Percentiles rank a stretch among this genome's conserved stretches.
Conservation (phyloP, 2,329 filamentous ascomycete species). For the Fusarium tuaranense region DNA sequence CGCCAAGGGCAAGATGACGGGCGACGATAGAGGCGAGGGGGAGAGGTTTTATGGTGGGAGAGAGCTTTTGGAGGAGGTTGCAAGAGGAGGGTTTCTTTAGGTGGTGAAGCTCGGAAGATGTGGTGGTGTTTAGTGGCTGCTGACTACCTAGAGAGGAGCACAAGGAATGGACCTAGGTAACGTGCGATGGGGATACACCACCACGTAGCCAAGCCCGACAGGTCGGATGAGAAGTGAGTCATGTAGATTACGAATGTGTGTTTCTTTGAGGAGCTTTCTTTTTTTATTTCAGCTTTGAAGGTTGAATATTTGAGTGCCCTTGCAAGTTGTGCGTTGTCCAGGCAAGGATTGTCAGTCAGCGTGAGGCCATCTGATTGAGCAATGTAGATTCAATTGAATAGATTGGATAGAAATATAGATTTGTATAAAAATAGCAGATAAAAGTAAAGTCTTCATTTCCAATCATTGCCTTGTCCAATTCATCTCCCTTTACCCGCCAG, state of each 20-base stretch:
- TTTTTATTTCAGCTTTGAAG: neutral
- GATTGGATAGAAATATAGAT: neutral
- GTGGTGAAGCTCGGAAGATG: constrained; percentile 24
- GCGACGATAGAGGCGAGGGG: constrained; percentile 12
- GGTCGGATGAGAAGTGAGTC: neutral
- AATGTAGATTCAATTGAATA: neutral
- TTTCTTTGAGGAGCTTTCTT: neutral
- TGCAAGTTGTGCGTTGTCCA: neutral
- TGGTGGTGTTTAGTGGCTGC: constrained; percentile 22
- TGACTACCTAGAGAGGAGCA: constrained; percentile 11
- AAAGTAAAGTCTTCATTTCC: neutral
- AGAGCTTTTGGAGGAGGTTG: constrained; percentile 7
- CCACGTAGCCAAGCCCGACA: constrained; percentile 2
- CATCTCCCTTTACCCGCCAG: neutral
- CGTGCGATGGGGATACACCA: constrained; percentile 6
- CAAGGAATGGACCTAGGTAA: constrained; percentile 1
- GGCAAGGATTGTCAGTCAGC: neutral
- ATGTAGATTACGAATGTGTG: neutral
- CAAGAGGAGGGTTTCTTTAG: constrained; percentile 14
- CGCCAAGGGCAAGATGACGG: constrained; percentile 7
- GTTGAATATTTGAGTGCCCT: neutral
- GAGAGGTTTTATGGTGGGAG: constrained; percentile 12
- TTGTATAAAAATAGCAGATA: neutral
- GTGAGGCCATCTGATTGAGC: neutral
- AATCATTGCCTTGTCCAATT: neutral